phyloP scores from a whole-genome alignment of 805 yeast genomes.

The Cephaloascus fragrans region DNA sequence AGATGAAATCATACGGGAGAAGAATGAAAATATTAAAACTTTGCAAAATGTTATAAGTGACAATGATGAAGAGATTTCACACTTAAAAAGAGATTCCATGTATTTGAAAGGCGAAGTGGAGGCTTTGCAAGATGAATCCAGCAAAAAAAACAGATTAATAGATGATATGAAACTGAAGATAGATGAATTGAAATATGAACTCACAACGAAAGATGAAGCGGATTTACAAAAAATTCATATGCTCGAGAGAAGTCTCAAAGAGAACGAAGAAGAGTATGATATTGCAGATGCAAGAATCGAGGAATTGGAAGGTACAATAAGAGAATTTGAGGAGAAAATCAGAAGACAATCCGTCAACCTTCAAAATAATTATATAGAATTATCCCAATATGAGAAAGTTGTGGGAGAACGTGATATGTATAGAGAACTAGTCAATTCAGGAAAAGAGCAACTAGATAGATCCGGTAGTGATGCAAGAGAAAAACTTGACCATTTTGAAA shows the following conservation, averaged over 20 bases:
- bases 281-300: conserved; percentile 8
- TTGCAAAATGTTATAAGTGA: conserved; percentile 7
- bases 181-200: conserved; percentile 6
- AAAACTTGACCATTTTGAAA: too few relatives aligned
- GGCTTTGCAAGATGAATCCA: not conserved
- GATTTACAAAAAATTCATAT: too few relatives aligned
- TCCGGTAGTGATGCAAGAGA: too few relatives aligned
- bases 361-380: too few relatives aligned
- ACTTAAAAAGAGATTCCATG: conserved; percentile 3
- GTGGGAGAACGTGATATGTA: too few relatives aligned
- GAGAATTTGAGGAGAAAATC: conserved; percentile 5
- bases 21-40: conserved; percentile 10
- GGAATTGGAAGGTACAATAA: conserved; percentile 4
- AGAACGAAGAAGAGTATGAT: too few relatives aligned
- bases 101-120: not conserved
- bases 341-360: too few relatives aligned
- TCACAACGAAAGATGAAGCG: too few relatives aligned
- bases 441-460: too few relatives aligned
- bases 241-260: too few relatives aligned
- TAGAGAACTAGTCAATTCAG: too few relatives aligned
- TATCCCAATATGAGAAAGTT: too few relatives aligned
- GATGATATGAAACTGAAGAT: conserved; percentile 4
- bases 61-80: conserved; percentile 6
- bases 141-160: not conserved
- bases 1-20: conserved; percentile 1